Base-by-base conservation (phyloP, 2,329 filamentous ascomycete genomes). In the Pyricularia pennisetigena region DNA sequence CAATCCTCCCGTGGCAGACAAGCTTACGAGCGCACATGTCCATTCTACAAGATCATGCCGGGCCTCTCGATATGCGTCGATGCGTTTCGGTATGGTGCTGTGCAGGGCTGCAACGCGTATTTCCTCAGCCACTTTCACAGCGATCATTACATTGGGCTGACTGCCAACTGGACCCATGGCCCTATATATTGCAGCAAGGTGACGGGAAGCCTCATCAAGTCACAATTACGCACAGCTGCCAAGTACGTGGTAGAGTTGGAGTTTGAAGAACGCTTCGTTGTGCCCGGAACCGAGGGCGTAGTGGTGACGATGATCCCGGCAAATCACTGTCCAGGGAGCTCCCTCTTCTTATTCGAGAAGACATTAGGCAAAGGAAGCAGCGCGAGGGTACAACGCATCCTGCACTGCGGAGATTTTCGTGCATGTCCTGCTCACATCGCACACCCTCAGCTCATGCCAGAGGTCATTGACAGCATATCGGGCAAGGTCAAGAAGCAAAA, bases 101-200 rank as follows among this genome's bases (percentile, higher is more conserved):
- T 99, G 0, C 86, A 96, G 75, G 94, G 93, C 0, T 97, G 94
- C 76, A 90, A 91, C 68, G 95, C 94, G 1, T 99, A 99, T 76
- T 99, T 99, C 72, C 84, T 99, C 12, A 97, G 94, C 73, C 95
- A 99, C 76, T 99, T 98, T 72, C 95, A 99, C 78, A 97, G 93
- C 74, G 95, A 99, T 76, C 95, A 99, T 76, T 99, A 99, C 74
- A 88, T 97, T 41, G 95, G 95, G 2, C 81, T 99, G 12, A 95
- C 92, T 12, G 88, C 91, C 8, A 92, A 85, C 35, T 99, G 95
- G 95, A 87, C 83, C 57, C 94, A 99, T 76, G 95, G 95, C 0
- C 94, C 94, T 0, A 98, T 99, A 65, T 99, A 97, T 75, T 98
- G 95, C 81, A 98, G 94, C 75, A 90, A 88, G 72, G 91, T 97